Conservation (phyloP, 352 stramenopile species). For the Pythium sp. region DNA sequence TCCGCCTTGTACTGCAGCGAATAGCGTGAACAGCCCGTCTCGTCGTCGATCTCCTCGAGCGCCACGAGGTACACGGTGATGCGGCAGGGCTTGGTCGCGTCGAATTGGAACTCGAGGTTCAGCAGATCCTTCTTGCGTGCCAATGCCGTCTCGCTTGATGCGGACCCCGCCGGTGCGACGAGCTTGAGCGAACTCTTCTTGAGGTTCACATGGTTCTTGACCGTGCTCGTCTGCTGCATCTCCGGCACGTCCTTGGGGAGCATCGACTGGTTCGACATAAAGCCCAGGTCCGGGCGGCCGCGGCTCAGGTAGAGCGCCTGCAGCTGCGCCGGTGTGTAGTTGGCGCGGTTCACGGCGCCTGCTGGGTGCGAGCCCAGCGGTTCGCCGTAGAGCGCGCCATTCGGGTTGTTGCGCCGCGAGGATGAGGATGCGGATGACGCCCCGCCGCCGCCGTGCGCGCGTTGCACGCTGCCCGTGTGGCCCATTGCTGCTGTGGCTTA, state of each 20-base stretch:
- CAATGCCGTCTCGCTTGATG: slow-evolving; percentile 14
- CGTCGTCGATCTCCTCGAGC: slow-evolving; percentile 62
- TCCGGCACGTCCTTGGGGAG: slow-evolving; percentile 57
- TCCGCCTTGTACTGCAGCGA: slow-evolving; percentile 46
- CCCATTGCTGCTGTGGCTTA: slow-evolving; percentile 36
- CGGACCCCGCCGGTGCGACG: slow-evolving; percentile 7
- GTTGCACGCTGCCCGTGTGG: slow-evolving; percentile 70
- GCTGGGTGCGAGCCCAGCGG: slow-evolving; percentile 31
- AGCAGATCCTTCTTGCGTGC: slow-evolving; percentile 18
- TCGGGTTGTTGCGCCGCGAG: slow-evolving; percentile 24
- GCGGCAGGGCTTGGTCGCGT: slow-evolving; percentile 72
- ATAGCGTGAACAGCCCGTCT: slow-evolving; percentile 62
- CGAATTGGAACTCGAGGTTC: slow-evolving; percentile 71
- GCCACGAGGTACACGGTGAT: slow-evolving; percentile 64
- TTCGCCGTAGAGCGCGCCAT: slow-evolving; percentile 63
- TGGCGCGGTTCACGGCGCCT: slow-evolving; percentile 31
- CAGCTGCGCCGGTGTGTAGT: slow-evolving; percentile 81
- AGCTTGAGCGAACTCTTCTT: slow-evolving; percentile 79
- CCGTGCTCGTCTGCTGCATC: slow-evolving; percentile 79
- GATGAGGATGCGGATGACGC: not conserved
- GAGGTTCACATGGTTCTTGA: slow-evolving; percentile 85
- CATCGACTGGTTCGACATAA: slow-evolving; percentile 73
- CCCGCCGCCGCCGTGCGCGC: slow-evolving; percentile 12
- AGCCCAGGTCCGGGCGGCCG: slow-evolving; percentile 77
- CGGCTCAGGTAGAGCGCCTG: slow-evolving; percentile 81